A percentile compares a stretch with the other conserved stretches of the same genome.
phyloP scores from a whole-genome alignment of 1,139 yeast genomes.

The Suhomyces bribrorum region DNA sequence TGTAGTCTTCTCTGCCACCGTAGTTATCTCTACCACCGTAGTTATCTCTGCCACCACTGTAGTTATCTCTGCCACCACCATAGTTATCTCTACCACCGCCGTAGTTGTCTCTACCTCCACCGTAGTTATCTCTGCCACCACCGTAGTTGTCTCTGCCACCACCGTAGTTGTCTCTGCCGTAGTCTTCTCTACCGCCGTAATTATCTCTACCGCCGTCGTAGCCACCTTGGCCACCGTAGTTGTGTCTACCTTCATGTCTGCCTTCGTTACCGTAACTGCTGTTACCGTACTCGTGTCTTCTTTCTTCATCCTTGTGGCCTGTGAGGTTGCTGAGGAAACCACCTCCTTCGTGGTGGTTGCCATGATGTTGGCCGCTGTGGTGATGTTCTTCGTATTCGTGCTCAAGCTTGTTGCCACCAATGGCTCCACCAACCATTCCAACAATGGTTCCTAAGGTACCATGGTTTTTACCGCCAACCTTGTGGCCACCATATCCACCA shows the following conservation, averaged over 20 bases:
- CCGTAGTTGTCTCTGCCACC: constrained; percentile 13
- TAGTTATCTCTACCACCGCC: constrained; percentile 16
- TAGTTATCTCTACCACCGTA: constrained; percentile 14
- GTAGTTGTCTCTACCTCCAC: constrained; percentile 15
- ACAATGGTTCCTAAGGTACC: constrained; percentile 53
- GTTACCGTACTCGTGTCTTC: constrained; percentile 3
- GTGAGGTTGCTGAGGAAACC: constrained; percentile 14
- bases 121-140: constrained; percentile 13
- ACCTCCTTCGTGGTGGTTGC: constrained; percentile 14
- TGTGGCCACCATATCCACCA: constrained; percentile 55
- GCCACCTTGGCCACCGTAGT: constrained; percentile 12
- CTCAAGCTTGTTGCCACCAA: constrained; percentile 57
- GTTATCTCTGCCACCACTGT: constrained; percentile 14
- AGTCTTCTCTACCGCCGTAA: constrained; percentile 14
- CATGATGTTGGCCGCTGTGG: constrained; percentile 17
- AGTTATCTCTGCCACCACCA: constrained; percentile 13
- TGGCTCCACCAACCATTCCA: constrained; percentile 64
- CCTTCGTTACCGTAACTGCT: constrained; percentile 8
- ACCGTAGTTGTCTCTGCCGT: constrained; percentile 10
- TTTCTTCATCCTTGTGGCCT: constrained; percentile 13
- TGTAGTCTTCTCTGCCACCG: constrained; percentile 12
- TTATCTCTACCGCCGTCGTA: constrained; percentile 15
- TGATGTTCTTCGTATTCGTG: constrained; percentile 34
- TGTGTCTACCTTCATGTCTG: constrained; percentile 11
- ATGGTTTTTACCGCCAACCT: constrained; percentile 45